A percentile compares a stretch with the other conserved stretches of the same genome.
Evolutionary conservation across 108 stramenopile genomes (phyloP).

Genomic region (Cylindrotheca closterium): DNA sequence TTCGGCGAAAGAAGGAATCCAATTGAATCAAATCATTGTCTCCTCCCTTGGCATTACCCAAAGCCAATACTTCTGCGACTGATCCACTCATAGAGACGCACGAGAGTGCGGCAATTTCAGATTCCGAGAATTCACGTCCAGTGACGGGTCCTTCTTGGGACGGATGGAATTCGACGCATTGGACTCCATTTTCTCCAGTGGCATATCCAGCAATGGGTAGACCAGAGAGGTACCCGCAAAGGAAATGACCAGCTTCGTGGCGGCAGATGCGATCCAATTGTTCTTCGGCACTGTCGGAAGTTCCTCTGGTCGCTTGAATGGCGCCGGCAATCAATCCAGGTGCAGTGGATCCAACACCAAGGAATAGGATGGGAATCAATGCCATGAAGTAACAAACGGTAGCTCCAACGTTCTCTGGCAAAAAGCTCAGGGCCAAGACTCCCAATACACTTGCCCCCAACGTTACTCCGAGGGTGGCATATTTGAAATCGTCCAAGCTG

Average conservation of each 20-base stretch:
- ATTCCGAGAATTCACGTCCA: slow-evolving; percentile 40
- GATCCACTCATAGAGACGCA: slow-evolving; percentile 81
- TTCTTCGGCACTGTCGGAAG: slow-evolving; percentile 35
- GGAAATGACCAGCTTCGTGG: slow-evolving; percentile 85
- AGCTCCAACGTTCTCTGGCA: slow-evolving; percentile 80
- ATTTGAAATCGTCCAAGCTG: slow-evolving; percentile 81
- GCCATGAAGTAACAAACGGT: slow-evolving; percentile 81
- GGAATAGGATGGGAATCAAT: slow-evolving; percentile 73
- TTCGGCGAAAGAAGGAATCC: slow-evolving; percentile 59
- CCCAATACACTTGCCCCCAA: slow-evolving; percentile 56
- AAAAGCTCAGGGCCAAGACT: slow-evolving; percentile 53
- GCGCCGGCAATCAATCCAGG: slow-evolving; percentile 69
- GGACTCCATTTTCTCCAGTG: slow-evolving; percentile 44
- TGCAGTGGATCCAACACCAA: slow-evolving; percentile 71
- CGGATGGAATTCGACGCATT: slow-evolving; percentile 75
- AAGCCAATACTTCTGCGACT: slow-evolving; percentile 74
- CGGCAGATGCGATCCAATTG: slow-evolving; percentile 61
- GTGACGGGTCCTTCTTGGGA: slow-evolving; percentile 24
- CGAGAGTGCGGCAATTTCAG: slow-evolving; percentile 64
- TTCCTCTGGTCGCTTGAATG: slow-evolving; percentile 44
- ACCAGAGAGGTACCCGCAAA: slow-evolving; percentile 82
- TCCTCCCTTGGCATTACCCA: slow-evolving; percentile 62
- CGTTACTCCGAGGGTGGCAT: slow-evolving; percentile 68
- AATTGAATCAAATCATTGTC: slow-evolving; percentile 76
- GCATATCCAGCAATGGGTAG: slow-evolving; percentile 71